Evolutionary conservation across 768 basidiomycete species (phyloP).

Genomic region (Royoungia palumana): DNA sequence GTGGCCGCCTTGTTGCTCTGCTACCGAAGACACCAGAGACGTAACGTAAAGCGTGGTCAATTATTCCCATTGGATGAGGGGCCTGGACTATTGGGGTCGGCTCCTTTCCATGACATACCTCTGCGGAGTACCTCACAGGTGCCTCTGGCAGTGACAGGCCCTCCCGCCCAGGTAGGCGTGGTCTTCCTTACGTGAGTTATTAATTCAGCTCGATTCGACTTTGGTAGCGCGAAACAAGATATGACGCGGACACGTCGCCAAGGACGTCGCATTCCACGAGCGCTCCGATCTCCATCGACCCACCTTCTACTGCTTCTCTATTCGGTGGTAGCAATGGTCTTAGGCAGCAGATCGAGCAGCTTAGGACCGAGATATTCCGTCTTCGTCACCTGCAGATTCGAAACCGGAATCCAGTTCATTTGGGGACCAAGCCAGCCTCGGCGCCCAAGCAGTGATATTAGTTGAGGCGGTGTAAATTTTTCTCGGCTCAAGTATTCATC

Average conservation of each 20-base stretch:
- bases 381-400: background rate
- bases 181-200: background rate
- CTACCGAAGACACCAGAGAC: background rate
- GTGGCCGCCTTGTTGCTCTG: background rate
- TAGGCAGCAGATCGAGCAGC: constrained; percentile 2
- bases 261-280: background rate
- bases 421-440: too few species aligned
- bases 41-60: background rate
- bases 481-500: too few species aligned
- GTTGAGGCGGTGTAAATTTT: too few species aligned
- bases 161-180: background rate
- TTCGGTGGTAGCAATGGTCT: background rate
- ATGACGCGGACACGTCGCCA: background rate
- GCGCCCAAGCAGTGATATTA: too few species aligned
- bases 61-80: background rate
- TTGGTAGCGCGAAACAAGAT: background rate
- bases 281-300: background rate
- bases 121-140: background rate
- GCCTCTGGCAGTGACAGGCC: background rate
- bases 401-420: too few species aligned
- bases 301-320: background rate
- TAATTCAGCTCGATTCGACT: background rate
- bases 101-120: background rate
- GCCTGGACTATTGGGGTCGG: background rate
- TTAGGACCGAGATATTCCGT: constrained; percentile 12